Conservation (phyloP, 2,329 filamentous ascomycete species). For the Fusarium denticulatum region DNA sequence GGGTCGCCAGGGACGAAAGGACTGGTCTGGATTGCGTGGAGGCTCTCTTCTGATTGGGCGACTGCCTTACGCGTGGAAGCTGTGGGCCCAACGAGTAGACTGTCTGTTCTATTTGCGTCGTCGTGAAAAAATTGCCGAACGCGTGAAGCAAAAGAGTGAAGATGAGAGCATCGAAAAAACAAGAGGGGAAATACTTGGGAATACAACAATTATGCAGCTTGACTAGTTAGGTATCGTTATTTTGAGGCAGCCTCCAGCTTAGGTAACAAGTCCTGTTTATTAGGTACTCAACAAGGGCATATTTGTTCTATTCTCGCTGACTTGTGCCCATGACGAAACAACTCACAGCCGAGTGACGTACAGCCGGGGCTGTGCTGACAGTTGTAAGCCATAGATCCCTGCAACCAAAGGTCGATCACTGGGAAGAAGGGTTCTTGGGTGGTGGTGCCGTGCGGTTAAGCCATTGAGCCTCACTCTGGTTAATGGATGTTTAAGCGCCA, state of each 20-base stretch:
- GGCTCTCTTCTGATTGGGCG: slow-evolving; percentile 34
- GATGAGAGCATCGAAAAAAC: neutral
- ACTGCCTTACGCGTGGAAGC: slow-evolving; percentile 28
- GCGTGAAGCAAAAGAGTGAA: neutral
- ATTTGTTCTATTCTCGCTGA: slow-evolving; percentile 23
- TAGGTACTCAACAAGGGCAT: neutral
- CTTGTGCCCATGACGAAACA: slow-evolving; percentile 35
- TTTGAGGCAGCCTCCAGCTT: neutral
- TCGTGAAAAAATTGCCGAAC: slow-evolving; percentile 1
- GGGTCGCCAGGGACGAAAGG: slow-evolving; percentile 22
- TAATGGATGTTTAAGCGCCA: slow-evolving; percentile 11
- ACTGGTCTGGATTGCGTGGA: slow-evolving; percentile 37
- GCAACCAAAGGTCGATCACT: slow-evolving; percentile 28
- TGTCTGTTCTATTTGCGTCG: slow-evolving; percentile 8
- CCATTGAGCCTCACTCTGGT: slow-evolving; percentile 28
- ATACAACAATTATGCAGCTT: neutral
- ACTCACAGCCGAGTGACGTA: slow-evolving; percentile 40
- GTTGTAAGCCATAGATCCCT: slow-evolving; percentile 26
- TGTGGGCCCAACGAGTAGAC: slow-evolving; percentile 21
- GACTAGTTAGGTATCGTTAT: neutral
- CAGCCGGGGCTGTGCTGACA: slow-evolving; percentile 42
- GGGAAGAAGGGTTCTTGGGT: slow-evolving; percentile 7
- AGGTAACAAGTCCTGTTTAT: slow-evolving; percentile 24
- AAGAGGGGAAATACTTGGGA: slow-evolving; percentile 1
- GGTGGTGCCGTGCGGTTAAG: neutral